These are phyloP conservation scores for Wickerhamomyces queroliae DNA, from an alignment of 805 yeast genomes.

Conservation along the genomic window DNA sequence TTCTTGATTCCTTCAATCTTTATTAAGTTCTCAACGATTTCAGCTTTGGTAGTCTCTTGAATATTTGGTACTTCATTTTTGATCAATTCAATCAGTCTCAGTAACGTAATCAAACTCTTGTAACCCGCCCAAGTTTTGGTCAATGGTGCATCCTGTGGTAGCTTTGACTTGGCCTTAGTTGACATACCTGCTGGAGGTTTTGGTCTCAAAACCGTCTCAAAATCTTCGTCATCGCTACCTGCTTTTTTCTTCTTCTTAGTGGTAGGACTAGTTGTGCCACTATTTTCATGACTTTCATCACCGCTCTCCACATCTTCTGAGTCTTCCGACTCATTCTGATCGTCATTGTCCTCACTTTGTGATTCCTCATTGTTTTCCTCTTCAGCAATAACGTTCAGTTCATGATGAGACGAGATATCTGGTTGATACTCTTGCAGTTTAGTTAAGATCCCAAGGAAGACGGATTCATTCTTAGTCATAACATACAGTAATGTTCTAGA, in stretches of 20 bases:
- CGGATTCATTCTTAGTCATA: constrained; percentile 31
- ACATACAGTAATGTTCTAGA: constrained; percentile 50
- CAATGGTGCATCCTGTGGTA: constrained; percentile 43
- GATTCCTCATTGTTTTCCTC: no score
- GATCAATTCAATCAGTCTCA: constrained; percentile 27
- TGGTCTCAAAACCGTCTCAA: constrained; percentile 40
- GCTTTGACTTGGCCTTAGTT: constrained; percentile 44
- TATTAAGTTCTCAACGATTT: constrained; percentile 28
- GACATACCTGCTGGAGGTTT: constrained; percentile 59
- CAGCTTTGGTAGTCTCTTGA: constrained; percentile 15
- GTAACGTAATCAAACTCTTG: constrained; percentile 33
- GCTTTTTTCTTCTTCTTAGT: constrained; percentile 1
- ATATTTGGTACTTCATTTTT: constrained; percentile 25
- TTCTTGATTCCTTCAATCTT: constrained; percentile 34
- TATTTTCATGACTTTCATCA: constrained; percentile 1
- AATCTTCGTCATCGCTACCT: constrained; percentile 11
- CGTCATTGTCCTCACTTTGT: constrained; percentile 9
- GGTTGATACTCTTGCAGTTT: constrained; percentile 5
- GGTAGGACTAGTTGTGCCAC: constrained; percentile 3
- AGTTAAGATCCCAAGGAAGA: constrained; percentile 15
- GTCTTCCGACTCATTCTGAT: no score
- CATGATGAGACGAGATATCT: constrained; percentile 1
- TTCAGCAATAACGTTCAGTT: constrained; percentile 1
- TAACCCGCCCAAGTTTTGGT: constrained; percentile 51
- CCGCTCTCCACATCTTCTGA: constrained; percentile 14